phyloP scores from a whole-genome alignment of 257 asterid genomes.

The Solanum sejunctum region DNA sequence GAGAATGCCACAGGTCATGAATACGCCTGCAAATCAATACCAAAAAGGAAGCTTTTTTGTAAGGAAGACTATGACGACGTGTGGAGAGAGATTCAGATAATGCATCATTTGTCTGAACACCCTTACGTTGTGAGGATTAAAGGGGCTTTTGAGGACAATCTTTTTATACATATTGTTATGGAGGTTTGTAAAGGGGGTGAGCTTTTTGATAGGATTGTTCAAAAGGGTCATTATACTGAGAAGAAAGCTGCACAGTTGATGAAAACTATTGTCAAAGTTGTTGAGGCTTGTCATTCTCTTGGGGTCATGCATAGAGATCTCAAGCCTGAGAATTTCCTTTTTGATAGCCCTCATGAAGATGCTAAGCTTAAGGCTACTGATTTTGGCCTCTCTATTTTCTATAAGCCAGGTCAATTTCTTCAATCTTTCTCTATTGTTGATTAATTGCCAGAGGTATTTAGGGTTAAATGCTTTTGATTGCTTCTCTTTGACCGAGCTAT shows the following conservation, averaged over 20 bases:
- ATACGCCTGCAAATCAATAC: slow-evolving; percentile 14
- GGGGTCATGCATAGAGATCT: slow-evolving; percentile 21
- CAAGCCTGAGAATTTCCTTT: slow-evolving; percentile 16
- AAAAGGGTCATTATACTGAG: slow-evolving; percentile 15
- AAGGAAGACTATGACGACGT: slow-evolving; percentile 12
- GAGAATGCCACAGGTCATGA: slow-evolving; percentile 4
- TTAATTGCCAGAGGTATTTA: background rate
- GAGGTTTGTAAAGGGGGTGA: slow-evolving; percentile 19
- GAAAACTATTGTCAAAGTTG: slow-evolving; percentile 11
- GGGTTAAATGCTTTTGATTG: background rate
- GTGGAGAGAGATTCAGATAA: slow-evolving; percentile 12
- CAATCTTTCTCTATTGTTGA: background rate
- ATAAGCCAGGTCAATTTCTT: slow-evolving; percentile 8
- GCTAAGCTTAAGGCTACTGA: slow-evolving; percentile 14
- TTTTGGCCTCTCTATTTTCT: slow-evolving; percentile 11
- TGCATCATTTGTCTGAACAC: slow-evolving; percentile 13
- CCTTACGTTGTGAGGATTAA: slow-evolving; percentile 9
- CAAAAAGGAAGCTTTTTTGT: background rate
- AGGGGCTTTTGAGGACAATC: slow-evolving; percentile 13
- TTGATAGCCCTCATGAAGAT: slow-evolving; percentile 6
- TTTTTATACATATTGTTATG: slow-evolving; percentile 13
- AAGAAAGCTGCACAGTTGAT: slow-evolving; percentile 8
- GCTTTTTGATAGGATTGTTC: slow-evolving; percentile 14
- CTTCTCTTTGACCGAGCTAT: background rate
- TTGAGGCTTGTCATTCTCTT: slow-evolving; percentile 9